phyloP scores from a whole-genome alignment of 129 eudicot species.

The Helianthus tuberosus region DNA sequence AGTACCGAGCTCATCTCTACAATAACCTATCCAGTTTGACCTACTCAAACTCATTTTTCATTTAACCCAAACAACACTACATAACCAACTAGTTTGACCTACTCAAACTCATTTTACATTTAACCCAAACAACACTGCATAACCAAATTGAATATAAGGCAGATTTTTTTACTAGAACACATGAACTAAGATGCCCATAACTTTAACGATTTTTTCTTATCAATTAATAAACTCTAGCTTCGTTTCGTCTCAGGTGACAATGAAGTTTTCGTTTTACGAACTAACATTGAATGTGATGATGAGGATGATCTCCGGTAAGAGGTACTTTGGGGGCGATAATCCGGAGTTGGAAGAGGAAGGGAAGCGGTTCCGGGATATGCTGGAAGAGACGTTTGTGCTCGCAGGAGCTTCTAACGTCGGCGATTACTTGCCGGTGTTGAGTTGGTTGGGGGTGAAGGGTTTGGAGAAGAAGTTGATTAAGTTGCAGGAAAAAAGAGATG shows the following conservation, averaged over 20 bases:
- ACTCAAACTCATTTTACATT: too few relatives aligned
- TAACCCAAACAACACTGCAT: too few relatives aligned
- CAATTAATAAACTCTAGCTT: too few relatives aligned
- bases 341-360: conserved; percentile 37
- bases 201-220: too few relatives aligned
- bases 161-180: too few relatives aligned
- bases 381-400: conserved; percentile 21
- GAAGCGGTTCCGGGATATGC: conserved; percentile 38
- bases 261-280: conserved; percentile 47
- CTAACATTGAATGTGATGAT: conserved; percentile 47
- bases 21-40: too few relatives aligned
- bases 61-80: too few relatives aligned
- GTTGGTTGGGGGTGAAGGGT: conserved; percentile 36
- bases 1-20: too few relatives aligned
- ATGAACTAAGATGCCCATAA: too few relatives aligned
- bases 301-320: conserved; percentile 61
- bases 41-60: too few relatives aligned
- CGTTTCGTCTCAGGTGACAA: conserved; percentile 16
- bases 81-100: too few relatives aligned
- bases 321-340: conserved; percentile 52
- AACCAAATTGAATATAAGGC: too few relatives aligned
- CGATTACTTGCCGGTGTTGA: conserved; percentile 51
- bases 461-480: conserved; percentile 29
- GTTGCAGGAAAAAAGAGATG: conserved; percentile 38
- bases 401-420: conserved; percentile 22